Conservation (phyloP, 2,329 filamentous ascomycete species). For the Aspergillus pseudotamarii region DNA sequence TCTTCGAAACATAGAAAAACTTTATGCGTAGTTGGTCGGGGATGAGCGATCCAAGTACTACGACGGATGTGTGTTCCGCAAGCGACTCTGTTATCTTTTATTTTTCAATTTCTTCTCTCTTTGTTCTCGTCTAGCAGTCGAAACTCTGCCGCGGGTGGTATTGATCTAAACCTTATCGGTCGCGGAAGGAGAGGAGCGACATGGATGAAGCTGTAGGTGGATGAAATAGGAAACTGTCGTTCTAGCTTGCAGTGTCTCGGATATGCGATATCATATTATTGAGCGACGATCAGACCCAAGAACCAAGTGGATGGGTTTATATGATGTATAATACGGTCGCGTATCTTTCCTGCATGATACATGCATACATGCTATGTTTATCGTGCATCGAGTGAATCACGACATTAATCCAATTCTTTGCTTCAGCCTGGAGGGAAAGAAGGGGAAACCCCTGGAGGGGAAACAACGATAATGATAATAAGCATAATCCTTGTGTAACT, state of each 20-base stretch:
- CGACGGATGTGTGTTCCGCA: background rate
- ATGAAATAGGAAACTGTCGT: background rate
- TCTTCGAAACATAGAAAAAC: background rate
- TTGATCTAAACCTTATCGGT: constrained; percentile 12
- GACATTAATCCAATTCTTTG: background rate
- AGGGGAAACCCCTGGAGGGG: too few species aligned
- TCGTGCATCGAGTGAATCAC: background rate
- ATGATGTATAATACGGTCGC: background rate
- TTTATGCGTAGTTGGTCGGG: too few species aligned
- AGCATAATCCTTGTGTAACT: background rate
- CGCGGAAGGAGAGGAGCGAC: background rate
- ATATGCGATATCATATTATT: constrained; percentile 9
- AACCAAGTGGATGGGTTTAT: constrained; percentile 12
- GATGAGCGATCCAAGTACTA: too few species aligned
- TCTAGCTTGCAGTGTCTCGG: background rate
- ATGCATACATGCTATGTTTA: background rate
- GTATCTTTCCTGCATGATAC: background rate
- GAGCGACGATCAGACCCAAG: constrained; percentile 14
- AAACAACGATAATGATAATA: background rate
- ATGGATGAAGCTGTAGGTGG: background rate
- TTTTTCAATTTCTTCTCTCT: background rate
- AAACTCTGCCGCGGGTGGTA: background rate
- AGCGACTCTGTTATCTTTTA: background rate
- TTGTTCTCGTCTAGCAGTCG: background rate
- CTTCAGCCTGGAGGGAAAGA: background rate